These are phyloP conservation scores for Pseudevernia furfuracea DNA, from an alignment of 495 filamentous ascomycete species.

Conservation along the genomic window DNA sequence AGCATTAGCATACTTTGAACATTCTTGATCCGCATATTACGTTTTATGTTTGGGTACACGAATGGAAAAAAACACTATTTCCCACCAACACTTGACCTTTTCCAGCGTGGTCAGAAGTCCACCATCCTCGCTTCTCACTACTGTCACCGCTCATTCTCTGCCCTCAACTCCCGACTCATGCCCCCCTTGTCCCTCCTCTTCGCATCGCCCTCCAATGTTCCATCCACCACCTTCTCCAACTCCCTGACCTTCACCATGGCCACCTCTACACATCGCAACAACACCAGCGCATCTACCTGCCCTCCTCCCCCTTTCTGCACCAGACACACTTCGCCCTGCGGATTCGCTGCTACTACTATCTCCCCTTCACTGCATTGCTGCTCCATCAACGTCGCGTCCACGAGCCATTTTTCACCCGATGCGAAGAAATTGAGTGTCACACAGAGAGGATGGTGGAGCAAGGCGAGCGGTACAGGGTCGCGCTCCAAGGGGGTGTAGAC, in stretches of 20 bases:
- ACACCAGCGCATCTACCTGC: constrained; percentile 64
- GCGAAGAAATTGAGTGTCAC: constrained; percentile 78
- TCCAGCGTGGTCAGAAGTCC: not conserved
- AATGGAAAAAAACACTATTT: too few relatives aligned
- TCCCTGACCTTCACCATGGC: constrained; percentile 73
- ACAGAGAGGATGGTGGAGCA: constrained; percentile 84
- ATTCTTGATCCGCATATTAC: not conserved
- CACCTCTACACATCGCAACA: constrained; percentile 61
- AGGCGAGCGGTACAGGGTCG: constrained; percentile 78
- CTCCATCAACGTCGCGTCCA: constrained; percentile 75
- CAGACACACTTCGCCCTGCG: constrained; percentile 84
- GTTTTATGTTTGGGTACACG: not conserved
- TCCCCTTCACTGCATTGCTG: constrained; percentile 81
- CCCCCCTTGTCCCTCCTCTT: constrained; percentile 67
- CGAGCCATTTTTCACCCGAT: constrained; percentile 43
- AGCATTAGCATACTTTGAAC: not conserved
- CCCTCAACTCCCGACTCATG: constrained; percentile 67
- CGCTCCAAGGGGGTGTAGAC: constrained; percentile 77
- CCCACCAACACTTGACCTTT: not conserved
- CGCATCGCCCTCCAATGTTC: constrained; percentile 65
- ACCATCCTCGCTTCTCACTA: not conserved
- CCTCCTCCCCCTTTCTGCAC: constrained; percentile 80
- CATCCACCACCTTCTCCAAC: constrained; percentile 62
- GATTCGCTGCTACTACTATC: constrained; percentile 78
- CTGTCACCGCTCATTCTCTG: constrained; percentile 62